These are phyloP conservation scores for Chalciporus chontae DNA, from an alignment of 768 basidiomycete genomes.

Conservation along the genomic window DNA sequence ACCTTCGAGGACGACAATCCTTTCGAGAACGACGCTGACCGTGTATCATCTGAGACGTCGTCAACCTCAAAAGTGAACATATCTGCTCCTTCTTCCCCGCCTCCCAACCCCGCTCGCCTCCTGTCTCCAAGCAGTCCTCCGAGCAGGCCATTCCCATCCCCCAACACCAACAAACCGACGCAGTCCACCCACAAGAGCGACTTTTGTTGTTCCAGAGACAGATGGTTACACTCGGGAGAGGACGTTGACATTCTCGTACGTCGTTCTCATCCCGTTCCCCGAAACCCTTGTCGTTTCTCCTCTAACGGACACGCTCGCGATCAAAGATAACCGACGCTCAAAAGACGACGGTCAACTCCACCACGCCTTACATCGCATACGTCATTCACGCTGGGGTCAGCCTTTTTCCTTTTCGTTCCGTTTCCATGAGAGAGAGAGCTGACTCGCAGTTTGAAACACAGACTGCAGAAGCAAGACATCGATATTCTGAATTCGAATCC, in stretches of 20 bases:
- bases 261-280: slow-evolving; percentile 30
- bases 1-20: slow-evolving; percentile 66
- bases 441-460: slow-evolving; percentile 32
- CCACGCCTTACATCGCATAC: slow-evolving; percentile 91
- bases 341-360: slow-evolving; percentile 89
- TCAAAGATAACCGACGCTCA: slow-evolving; percentile 96
- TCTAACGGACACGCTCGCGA: too few species aligned
- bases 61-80: slow-evolving; percentile 36
- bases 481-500: slow-evolving; percentile 98
- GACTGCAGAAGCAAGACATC: slow-evolving; percentile 79
- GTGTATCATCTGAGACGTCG: slow-evolving; percentile 34
- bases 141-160: slow-evolving; percentile 49
- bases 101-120: slow-evolving; percentile 38
- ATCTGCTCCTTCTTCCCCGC: slow-evolving; percentile 57
- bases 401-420: too few species aligned
- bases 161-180: slow-evolving; percentile 51
- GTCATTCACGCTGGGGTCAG: slow-evolving; percentile 87
- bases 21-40: slow-evolving; percentile 47
- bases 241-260: slow-evolving; percentile 73
- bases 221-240: slow-evolving; percentile 76
- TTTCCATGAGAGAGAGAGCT: slow-evolving; percentile 2
- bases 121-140: slow-evolving; percentile 47
- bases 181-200: slow-evolving; percentile 64
- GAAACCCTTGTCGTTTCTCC: too few species aligned
- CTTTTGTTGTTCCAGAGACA: slow-evolving; percentile 74